These are phyloP conservation scores for Trametes polyzona DNA, from an alignment of 1,284 basidiomycete species.

Conservation along the genomic window DNA sequence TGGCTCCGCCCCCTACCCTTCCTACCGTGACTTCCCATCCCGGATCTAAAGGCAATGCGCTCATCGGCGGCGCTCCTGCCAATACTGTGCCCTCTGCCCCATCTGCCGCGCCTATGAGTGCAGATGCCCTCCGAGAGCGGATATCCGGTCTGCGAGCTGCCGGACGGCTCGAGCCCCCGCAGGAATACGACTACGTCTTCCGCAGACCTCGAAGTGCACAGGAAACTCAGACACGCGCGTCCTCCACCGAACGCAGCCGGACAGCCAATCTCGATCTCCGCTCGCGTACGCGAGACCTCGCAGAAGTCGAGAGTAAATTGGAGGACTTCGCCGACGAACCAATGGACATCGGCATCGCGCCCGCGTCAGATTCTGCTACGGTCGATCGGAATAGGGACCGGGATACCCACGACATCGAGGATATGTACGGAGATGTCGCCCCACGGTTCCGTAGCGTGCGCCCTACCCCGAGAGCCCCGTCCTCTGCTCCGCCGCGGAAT, in stretches of 20 bases:
- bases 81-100: neutral
- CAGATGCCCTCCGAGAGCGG: slow-evolving; percentile 7
- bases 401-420: slow-evolving; percentile 19
- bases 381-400: neutral
- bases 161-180: slow-evolving; percentile 19
- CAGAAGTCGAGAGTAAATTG: slow-evolving; percentile 12
- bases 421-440: slow-evolving; percentile 20
- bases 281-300: slow-evolving; percentile 3
- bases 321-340: slow-evolving; percentile 5
- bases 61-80: neutral
- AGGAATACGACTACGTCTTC: slow-evolving; percentile 9
- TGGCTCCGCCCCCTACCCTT: neutral
- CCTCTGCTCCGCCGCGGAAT: neutral
- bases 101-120: neutral
- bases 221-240: neutral
- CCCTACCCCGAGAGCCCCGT: neutral
- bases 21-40: neutral
- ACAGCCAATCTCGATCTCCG: neutral
- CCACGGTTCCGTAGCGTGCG: slow-evolving; percentile 1
- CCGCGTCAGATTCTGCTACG: neutral
- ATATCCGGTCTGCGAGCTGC: slow-evolving; percentile 15
- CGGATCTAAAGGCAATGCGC: too few species aligned
- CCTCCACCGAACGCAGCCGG: neutral
- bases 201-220: neutral
- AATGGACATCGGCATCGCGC: slow-evolving; percentile 9